Percentiles rank a stretch among this genome's conserved stretches.
Evolutionary conservation across 2,329 filamentous ascomycete species (phyloP).

Genomic region (Hymenoscyphus repandus): DNA sequence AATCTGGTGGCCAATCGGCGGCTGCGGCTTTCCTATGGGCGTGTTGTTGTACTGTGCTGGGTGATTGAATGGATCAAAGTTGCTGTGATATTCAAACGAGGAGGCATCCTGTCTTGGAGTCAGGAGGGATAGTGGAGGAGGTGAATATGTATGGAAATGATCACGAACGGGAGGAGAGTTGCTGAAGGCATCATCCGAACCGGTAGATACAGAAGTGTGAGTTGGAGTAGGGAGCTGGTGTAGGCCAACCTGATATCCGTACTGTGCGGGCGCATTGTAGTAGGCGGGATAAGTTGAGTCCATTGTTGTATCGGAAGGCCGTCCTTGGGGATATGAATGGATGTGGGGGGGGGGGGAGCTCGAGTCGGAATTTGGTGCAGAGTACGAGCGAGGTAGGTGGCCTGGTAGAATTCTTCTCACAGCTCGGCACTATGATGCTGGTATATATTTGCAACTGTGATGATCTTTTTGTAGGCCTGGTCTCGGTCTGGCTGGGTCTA

Average conservation of each 20-base stretch:
- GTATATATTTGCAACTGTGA: too few relatives aligned
- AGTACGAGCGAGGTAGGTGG: too few relatives aligned
- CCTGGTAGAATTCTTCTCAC: too few relatives aligned
- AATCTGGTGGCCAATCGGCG: neutral
- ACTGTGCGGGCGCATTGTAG: constrained; percentile 38
- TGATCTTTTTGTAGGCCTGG: too few relatives aligned
- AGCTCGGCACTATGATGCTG: too few relatives aligned
- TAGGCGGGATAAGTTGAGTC: constrained; percentile 44
- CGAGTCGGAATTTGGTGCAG: too few relatives aligned
- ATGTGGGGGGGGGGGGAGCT: too few relatives aligned
- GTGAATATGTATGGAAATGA: constrained; percentile 9
- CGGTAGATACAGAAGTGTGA: constrained; percentile 33
- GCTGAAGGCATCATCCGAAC: constrained; percentile 39
- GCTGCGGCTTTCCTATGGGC: constrained; percentile 11
- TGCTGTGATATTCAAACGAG: constrained; percentile 16
- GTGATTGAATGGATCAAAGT: constrained; percentile 28
- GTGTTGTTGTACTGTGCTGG: constrained; percentile 24
- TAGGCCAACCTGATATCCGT: constrained; percentile 31
- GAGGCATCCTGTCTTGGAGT: constrained; percentile 28
- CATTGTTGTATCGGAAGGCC: constrained; percentile 37
- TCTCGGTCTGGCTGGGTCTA: too few relatives aligned
- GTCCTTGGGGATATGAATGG: too few relatives aligned
- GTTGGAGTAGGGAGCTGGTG: constrained; percentile 42
- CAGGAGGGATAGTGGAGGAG: constrained; percentile 23
- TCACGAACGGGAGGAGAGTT: constrained; percentile 37